phyloP scores from a whole-genome alignment of 1,284 basidiomycete genomes.

The Tilletia setariae region DNA sequence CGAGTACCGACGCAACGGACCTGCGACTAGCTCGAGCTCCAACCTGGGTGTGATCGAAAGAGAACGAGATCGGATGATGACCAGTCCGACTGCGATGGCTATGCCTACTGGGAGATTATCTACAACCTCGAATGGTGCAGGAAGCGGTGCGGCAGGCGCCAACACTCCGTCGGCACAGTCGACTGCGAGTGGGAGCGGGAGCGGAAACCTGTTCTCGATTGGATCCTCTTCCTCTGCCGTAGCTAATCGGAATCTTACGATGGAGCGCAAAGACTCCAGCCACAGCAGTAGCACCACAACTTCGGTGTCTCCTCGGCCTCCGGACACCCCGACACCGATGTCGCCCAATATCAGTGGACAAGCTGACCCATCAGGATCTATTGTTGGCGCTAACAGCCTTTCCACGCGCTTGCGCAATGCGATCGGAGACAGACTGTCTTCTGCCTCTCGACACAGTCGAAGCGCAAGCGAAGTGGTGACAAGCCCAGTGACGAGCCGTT shows the following conservation, averaged over 20 bases:
- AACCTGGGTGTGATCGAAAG: neutral
- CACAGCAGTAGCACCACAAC: constrained; percentile 11
- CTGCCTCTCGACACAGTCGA: neutral
- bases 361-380: neutral
- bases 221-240: no score
- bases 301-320: neutral
- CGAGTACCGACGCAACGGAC: constrained; percentile 4
- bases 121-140: neutral
- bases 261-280: constrained; percentile 8
- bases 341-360: neutral
- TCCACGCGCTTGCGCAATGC: constrained; percentile 1
- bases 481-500: neutral
- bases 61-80: constrained; percentile 6
- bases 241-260: neutral
- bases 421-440: neutral
- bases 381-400: neutral
- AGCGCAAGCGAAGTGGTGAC: constrained; percentile 6
- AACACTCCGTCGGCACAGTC: no score
- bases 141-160: neutral
- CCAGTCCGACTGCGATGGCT: constrained; percentile 2
- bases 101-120: neutral
- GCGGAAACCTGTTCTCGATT: neutral
- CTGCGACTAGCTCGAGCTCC: neutral
- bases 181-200: neutral
- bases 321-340: constrained; percentile 14